These are phyloP conservation scores for Potentilla sterilis DNA, from an alignment of 306 rosid species.

Conservation along the genomic window DNA sequence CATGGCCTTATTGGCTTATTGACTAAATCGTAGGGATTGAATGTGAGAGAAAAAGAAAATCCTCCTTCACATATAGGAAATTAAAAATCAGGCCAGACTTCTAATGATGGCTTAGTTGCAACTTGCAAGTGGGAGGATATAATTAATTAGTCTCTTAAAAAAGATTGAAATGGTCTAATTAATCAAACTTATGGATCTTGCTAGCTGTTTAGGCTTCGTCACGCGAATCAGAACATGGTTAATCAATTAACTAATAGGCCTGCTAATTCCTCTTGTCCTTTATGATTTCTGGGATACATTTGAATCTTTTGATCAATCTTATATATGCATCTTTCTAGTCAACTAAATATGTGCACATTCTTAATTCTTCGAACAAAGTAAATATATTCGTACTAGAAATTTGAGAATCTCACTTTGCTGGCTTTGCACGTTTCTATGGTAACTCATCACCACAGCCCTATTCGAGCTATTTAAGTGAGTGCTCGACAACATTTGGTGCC, in stretches of 20 bases:
- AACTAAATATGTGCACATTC: not conserved
- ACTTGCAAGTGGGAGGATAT: not conserved
- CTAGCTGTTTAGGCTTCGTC: not conserved
- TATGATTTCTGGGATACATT: not conserved
- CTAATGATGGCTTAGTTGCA: not conserved
- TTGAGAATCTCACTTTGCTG: not conserved
- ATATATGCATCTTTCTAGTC: not conserved
- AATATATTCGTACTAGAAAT: not conserved
- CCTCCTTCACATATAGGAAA: not conserved
- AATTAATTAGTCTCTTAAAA: not conserved
- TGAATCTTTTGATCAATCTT: not conserved
- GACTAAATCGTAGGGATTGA: no score
- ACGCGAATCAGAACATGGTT: not conserved
- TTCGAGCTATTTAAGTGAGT: not conserved
- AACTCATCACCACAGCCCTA: constrained; percentile 7
- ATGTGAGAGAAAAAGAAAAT: no score
- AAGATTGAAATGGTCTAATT: not conserved
- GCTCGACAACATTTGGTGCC: constrained; percentile 29
- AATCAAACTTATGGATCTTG: not conserved
- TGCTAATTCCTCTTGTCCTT: not conserved
- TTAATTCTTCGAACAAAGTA: not conserved
- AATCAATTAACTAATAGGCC: not conserved
- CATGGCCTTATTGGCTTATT: no score
- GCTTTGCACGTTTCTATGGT: not conserved
- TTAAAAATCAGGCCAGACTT: not conserved